These are phyloP conservation scores for Ascochyta koolunga DNA, from an alignment of 2,329 filamentous ascomycete species.

Conservation along the genomic window DNA sequence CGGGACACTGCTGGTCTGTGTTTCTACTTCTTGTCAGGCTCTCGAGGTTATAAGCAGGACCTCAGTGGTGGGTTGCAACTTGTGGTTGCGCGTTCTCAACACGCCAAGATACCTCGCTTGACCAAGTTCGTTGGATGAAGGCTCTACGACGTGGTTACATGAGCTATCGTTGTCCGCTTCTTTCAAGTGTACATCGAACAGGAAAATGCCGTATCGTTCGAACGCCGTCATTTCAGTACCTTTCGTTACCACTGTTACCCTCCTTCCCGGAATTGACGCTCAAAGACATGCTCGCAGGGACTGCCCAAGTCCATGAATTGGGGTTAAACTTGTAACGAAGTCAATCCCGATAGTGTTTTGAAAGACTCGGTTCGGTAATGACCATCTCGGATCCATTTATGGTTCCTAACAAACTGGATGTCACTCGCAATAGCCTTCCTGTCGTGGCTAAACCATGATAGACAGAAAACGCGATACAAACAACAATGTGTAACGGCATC, in stretches of 20 bases:
- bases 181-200: background rate
- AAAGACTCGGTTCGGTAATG: conserved; percentile 2
- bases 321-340: background rate
- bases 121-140: background rate
- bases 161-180: background rate
- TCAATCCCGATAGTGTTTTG: background rate
- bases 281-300: background rate
- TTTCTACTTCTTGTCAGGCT: background rate
- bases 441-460: conserved; percentile 27
- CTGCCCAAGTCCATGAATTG: background rate
- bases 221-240: background rate
- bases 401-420: conserved; percentile 1
- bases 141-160: background rate
- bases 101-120: background rate
- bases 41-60: background rate
- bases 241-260: background rate
- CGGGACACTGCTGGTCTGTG: conserved; percentile 30
- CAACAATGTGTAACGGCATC: conserved; percentile 31
- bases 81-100: background rate
- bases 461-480: conserved; percentile 34
- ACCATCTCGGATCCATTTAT: background rate
- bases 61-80: background rate
- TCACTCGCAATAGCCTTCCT: conserved; percentile 35
- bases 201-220: background rate
- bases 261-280: background rate